A percentile compares a stretch with the other conserved stretches of the same genome.
Evolutionary conservation across 164 flowering plant species (phyloP).

Genomic region (Paratinospora sagittata): DNA sequence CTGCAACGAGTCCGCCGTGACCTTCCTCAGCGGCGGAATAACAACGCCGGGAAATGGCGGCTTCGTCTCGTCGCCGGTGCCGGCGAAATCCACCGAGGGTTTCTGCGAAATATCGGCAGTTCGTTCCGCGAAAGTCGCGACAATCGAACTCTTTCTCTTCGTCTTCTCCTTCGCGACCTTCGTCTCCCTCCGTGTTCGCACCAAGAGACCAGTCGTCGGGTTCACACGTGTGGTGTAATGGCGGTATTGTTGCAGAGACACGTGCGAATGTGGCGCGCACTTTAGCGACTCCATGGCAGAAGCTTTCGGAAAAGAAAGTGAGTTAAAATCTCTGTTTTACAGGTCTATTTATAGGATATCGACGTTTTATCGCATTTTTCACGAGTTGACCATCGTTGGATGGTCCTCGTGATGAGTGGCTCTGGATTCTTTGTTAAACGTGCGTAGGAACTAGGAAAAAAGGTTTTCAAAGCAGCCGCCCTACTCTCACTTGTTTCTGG

Average conservation of each 20-base stretch:
- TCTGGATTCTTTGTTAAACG: too few relatives aligned
- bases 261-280: neutral
- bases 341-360: too few relatives aligned
- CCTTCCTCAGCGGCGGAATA: conserved; percentile 18
- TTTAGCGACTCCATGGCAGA: neutral
- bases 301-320: too few relatives aligned
- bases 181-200: neutral
- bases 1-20: conserved; percentile 57
- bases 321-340: too few relatives aligned
- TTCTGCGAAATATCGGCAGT: conserved; percentile 18
- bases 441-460: too few relatives aligned
- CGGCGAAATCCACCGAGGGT: conserved; percentile 8
- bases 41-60: conserved; percentile 1
- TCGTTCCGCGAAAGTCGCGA: neutral
- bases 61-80: conserved; percentile 15
- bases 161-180: neutral
- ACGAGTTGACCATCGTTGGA: too few relatives aligned
- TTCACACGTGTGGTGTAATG: neutral
- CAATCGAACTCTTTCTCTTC: neutral
- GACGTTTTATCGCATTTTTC: too few relatives aligned
- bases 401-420: too few relatives aligned
- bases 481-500: too few relatives aligned
- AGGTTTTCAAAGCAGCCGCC: too few relatives aligned
- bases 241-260: neutral
- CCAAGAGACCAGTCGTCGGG: neutral